Conservation (phyloP, 1,284 basidiomycete genomes). For the Filobasidium uniguttulatum region DNA sequence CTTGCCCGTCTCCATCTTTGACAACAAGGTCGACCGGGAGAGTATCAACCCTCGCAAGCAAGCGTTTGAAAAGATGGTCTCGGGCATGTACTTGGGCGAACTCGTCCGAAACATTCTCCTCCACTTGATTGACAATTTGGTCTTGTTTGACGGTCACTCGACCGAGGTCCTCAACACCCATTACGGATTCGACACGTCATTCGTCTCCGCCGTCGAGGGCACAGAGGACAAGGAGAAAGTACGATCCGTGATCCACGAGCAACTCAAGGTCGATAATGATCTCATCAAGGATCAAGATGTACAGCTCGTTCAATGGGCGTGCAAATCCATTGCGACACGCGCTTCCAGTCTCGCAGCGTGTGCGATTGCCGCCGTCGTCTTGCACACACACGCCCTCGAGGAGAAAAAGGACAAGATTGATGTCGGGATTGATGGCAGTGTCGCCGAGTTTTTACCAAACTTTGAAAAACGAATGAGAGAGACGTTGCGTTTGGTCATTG, state of each 20-base stretch:
- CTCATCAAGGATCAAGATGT: slow-evolving; percentile 40
- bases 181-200: slow-evolving; percentile 84
- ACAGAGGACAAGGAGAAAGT: slow-evolving; percentile 34
- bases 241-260: slow-evolving; percentile 46
- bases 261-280: slow-evolving; percentile 46
- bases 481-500: slow-evolving; percentile 61
- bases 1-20: slow-evolving; percentile 80
- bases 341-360: slow-evolving; percentile 73
- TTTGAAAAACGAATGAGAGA: slow-evolving; percentile 63
- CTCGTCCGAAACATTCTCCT: slow-evolving; percentile 74
- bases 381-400: slow-evolving; percentile 58
- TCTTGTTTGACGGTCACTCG: slow-evolving; percentile 66
- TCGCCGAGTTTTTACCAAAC: slow-evolving; percentile 80
- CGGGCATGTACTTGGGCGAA: slow-evolving; percentile 97
- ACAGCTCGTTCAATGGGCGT: slow-evolving; percentile 68
- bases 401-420: slow-evolving; percentile 46
- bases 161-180: slow-evolving; percentile 64
- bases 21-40: slow-evolving; percentile 81
- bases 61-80: slow-evolving; percentile 96
- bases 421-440: slow-evolving; percentile 81
- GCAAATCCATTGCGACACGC: slow-evolving; percentile 60
- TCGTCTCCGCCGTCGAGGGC: slow-evolving; percentile 73
- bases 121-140: slow-evolving; percentile 60
- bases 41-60: slow-evolving; percentile 90
- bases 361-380: slow-evolving; percentile 70